Conservation (phyloP, 768 basidiomycete genomes). For the button mushroom (Agaricus bisporus) region DNA sequence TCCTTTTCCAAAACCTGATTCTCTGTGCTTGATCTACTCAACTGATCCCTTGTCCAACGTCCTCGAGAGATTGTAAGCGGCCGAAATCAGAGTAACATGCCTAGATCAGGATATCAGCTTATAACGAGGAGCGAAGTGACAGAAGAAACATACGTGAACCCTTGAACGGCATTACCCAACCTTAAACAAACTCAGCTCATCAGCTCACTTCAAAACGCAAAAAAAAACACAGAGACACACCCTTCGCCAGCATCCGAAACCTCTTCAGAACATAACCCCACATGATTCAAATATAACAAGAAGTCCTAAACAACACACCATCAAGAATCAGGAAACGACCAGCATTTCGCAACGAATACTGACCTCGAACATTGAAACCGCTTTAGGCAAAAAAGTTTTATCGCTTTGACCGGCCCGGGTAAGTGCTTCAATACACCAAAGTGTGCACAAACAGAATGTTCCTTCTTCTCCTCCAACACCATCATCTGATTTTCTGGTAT, state of each 20-base stretch:
- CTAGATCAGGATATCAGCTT: constrained; percentile 25
- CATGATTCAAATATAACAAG: constrained; percentile 78
- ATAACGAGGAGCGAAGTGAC: background rate
- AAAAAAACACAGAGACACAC: constrained; percentile 31
- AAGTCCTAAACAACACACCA: constrained; percentile 46
- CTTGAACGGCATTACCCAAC: constrained; percentile 84
- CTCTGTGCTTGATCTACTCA: background rate
- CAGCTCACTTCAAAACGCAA: background rate
- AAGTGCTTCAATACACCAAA: constrained; percentile 87
- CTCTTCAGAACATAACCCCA: constrained; percentile 82
- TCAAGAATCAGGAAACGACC: background rate
- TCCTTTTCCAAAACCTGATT: background rate
- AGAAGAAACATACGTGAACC: constrained; percentile 64
- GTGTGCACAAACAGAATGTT: constrained; percentile 84
- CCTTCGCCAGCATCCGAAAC: constrained; percentile 83
- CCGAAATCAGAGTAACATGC: constrained; percentile 80
- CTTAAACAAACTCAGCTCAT: constrained; percentile 26
- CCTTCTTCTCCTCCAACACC: constrained; percentile 97
- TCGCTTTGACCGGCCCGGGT: constrained; percentile 84
- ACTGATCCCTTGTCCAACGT: constrained; percentile 25
- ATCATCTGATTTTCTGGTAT: constrained; percentile 78
- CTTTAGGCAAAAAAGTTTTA: constrained; percentile 52
- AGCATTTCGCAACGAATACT: constrained; percentile 10
- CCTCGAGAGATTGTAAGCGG: constrained; percentile 77
- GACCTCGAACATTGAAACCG: constrained; percentile 89